These are phyloP conservation scores for Solanum tarijense DNA, from an alignment of 257 asterid genomes.

Conservation along the genomic window DNA sequence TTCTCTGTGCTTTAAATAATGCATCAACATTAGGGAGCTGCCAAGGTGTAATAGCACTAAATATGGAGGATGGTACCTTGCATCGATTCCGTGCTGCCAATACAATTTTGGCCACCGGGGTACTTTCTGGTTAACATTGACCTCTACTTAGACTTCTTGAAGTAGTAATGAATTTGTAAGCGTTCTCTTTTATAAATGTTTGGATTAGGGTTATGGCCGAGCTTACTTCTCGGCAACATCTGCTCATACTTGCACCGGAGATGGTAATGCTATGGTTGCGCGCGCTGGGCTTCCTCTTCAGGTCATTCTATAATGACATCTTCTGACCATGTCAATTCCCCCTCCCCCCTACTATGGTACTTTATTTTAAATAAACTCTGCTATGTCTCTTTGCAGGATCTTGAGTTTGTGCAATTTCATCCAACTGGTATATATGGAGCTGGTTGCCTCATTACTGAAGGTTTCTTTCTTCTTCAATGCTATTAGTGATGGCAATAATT, in stretches of 20 bases:
- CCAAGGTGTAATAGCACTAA: conserved; percentile 82
- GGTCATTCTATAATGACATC: conserved; percentile 26
- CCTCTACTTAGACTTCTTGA: neutral
- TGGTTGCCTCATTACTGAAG: conserved; percentile 98
- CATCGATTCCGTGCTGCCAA: conserved; percentile 85
- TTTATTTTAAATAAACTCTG: neutral
- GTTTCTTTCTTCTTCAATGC: conserved; percentile 16
- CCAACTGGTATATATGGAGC: conserved; percentile 99
- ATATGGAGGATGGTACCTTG: conserved; percentile 96
- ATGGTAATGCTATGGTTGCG: conserved; percentile 98
- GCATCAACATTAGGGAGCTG: conserved; percentile 33
- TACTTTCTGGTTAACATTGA: conserved; percentile 12
- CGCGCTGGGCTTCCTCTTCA: conserved; percentile 97
- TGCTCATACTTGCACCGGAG: conserved; percentile 99
- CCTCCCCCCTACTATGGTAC: neutral
- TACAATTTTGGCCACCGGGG: conserved; percentile 97
- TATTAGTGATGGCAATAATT: neutral
- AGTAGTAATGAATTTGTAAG: neutral
- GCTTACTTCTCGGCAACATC: conserved; percentile 97
- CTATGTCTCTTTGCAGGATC: conserved; percentile 47
- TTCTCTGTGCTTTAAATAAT: neutral
- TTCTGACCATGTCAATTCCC: neutral
- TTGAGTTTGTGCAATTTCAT: conserved; percentile 94
- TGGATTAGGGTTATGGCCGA: conserved; percentile 81
- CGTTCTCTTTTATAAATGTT: neutral